phyloP scores from a whole-genome alignment of 352 stramenopile species.

The Pilasporangium apinafurcum region DNA sequence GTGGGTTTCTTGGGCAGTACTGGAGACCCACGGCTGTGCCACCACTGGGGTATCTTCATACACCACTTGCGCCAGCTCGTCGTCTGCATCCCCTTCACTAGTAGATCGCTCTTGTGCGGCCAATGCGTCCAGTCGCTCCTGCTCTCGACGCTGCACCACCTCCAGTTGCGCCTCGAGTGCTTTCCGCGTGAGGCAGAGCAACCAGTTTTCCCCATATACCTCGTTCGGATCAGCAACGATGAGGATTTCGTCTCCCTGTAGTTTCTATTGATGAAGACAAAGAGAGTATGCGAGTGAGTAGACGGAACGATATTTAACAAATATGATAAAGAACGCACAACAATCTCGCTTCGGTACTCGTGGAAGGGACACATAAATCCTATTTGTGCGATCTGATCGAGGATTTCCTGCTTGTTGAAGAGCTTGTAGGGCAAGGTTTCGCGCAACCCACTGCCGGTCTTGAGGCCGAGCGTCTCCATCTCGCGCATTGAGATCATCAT shows the following conservation, averaged over 20 bases:
- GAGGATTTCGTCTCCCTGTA: slow-evolving; percentile 64
- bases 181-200: slow-evolving; percentile 63
- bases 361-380: slow-evolving; percentile 85
- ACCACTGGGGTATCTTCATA: slow-evolving; percentile 74
- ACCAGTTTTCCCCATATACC: slow-evolving; percentile 82
- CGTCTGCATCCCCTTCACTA: slow-evolving; percentile 23
- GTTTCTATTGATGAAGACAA: too few relatives aligned
- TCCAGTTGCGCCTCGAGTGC: slow-evolving; percentile 66
- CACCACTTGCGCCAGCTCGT: slow-evolving; percentile 49
- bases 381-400: slow-evolving; percentile 70
- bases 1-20: slow-evolving; percentile 42
- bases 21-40: slow-evolving; percentile 45
- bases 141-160: slow-evolving; percentile 38
- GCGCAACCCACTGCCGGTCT: slow-evolving; percentile 68
- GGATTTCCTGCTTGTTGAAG: slow-evolving; percentile 58
- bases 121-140: slow-evolving; percentile 37
- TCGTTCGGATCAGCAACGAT: slow-evolving; percentile 71
- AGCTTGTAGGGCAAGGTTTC: slow-evolving; percentile 71
- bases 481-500: slow-evolving; percentile 86
- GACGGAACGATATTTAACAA: too few relatives aligned
- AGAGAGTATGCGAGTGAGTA: too few relatives aligned
- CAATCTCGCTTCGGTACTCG: too few relatives aligned
- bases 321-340: too few relatives aligned
- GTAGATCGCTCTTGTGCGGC: slow-evolving; percentile 23
- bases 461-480: slow-evolving; percentile 77